Evolutionary conservation across 805 yeast species (phyloP).

Genomic region (Vanderwaltozyma polyspora): DNA sequence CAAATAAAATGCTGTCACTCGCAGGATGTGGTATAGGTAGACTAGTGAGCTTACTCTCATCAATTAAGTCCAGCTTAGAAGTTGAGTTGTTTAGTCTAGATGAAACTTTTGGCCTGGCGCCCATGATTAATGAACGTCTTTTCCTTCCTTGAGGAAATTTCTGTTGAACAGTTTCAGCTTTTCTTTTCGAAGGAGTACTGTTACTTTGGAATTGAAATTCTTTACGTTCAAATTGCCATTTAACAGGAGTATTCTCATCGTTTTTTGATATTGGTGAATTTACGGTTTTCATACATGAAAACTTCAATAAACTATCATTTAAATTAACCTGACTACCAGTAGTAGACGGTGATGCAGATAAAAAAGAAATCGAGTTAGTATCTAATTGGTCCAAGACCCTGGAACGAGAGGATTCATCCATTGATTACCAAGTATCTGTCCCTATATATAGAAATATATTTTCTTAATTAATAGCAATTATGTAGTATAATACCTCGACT

Average conservation of each 20-base stretch:
- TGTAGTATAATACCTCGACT: too few species aligned
- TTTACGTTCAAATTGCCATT: constrained; percentile 20
- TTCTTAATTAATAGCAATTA: too few species aligned
- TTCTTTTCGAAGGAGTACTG: constrained; percentile 25
- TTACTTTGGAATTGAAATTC: constrained; percentile 23
- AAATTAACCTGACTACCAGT: constrained; percentile 4
- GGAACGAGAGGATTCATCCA: constrained; percentile 7
- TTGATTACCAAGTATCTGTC: too few species aligned
- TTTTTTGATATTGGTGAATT: constrained; percentile 9
- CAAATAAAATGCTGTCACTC: background rate
- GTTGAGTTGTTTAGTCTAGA: constrained; percentile 16
- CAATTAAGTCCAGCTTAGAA: constrained; percentile 24
- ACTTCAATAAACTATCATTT: constrained; percentile 5
- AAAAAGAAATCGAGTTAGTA: constrained; percentile 18
- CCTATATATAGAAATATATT: too few species aligned
- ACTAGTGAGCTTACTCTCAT: constrained; percentile 20
- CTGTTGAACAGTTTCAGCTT: constrained; percentile 1
- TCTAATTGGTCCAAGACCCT: constrained; percentile 20
- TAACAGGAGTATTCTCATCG: constrained; percentile 13
- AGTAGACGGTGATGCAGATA: constrained; percentile 14
- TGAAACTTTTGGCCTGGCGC: constrained; percentile 21
- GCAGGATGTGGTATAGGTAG: constrained; percentile 24
- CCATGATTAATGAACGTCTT: constrained; percentile 17
- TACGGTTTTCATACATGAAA: constrained; percentile 5
- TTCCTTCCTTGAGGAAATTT: constrained; percentile 11